Evolutionary conservation across 2,329 filamentous ascomycete genomes (phyloP), one percentile per base, ranked within the genome.

Genomic region (Hymenoscyphus salicellus): DNA sequence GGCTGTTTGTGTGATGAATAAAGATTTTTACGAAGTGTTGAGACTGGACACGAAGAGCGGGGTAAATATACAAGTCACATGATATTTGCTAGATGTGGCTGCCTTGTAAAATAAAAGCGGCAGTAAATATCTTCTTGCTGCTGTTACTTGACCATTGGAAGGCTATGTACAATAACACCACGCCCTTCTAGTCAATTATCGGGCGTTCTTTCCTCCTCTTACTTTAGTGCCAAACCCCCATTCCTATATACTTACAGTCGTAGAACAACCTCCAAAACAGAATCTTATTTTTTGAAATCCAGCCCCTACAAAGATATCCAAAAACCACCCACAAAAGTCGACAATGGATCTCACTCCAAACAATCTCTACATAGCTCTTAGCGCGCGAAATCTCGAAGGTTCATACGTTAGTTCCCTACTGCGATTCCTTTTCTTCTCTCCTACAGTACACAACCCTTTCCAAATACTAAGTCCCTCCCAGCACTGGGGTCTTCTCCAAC

Each of bases 321-420:
- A 46, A 20, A 49, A 49, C 6, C 17, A 20, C 20, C n/a, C 6
- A 23, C n/a, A 11, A 20, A 23, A 23, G n/a, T n/a, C n/a, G 14
- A 52, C 46, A 5, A 58, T 58, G 28, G 55, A 58, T 60, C 49
- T 64, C 65, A 62, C 56, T 23, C 52, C 23, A 17, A 23, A 52
- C 6, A 55, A 41, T 16, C 28, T 60, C 23, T 60, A 60, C 43
- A 49, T 60, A 11, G 43, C 58, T n/a, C 41, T 60, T 4, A 52
- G 43, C 36, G 58, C 43, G 14, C 58, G 58, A 8, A 36, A 52
- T 16, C 17, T 28, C 7, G 41, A 49, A 60, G 58, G 58, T 32
- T n/a, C 16, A 16, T 60, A 60, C 32, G 58, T 60, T 7, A 49
- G 58, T 49, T 33, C 41, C n/a, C 17, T 5, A 6, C 33, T 59